phyloP scores from a whole-genome alignment of 2,329 filamentous ascomycete species.

The Trichoderma sp. region DNA sequence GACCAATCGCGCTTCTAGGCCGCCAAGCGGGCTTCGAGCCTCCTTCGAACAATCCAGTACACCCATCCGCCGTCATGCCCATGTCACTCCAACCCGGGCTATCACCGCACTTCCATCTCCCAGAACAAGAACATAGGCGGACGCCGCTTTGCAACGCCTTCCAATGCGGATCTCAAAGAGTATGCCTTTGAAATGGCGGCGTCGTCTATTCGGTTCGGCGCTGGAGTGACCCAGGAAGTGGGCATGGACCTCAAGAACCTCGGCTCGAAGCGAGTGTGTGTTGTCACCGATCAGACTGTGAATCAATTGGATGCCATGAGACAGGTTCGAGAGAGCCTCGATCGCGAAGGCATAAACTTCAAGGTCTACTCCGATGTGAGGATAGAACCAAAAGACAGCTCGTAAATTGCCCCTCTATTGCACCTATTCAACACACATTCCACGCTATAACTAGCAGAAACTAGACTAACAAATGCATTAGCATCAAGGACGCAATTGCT shows the following conservation, averaged over 20 bases:
- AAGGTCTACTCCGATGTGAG: constrained; percentile 76
- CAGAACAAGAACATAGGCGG: constrained; percentile 37
- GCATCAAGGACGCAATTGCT: constrained; percentile 82
- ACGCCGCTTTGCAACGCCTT: constrained; percentile 68
- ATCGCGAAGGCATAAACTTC: constrained; percentile 73
- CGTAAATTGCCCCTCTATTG: constrained; percentile 50
- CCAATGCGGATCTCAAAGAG: constrained; percentile 70
- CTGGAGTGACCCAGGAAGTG: constrained; percentile 89
- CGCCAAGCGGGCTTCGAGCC: constrained; percentile 62
- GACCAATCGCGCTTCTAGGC: constrained; percentile 38
- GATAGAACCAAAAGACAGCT: constrained; percentile 92
- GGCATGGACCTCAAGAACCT: constrained; percentile 97
- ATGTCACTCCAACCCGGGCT: constrained; percentile 83
- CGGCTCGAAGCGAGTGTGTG: constrained; percentile 79
- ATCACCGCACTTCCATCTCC: constrained; percentile 65
- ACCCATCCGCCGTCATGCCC: constrained; percentile 84
- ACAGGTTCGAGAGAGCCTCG: constrained; percentile 78
- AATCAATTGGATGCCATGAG: constrained; percentile 82
- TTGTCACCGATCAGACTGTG: constrained; percentile 86
- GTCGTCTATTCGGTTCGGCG: constrained; percentile 89
- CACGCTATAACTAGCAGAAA: too few species aligned
- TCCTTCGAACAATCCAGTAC: constrained; percentile 87
- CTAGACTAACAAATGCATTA: constrained; percentile 35
- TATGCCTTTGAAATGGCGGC: constrained; percentile 99
- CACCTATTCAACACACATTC: not conserved